Evolutionary conservation across 2,329 filamentous ascomycete genomes (phyloP), one percentile per base, ranked within the genome.

Genomic region (Zelopaecilomyces penicillatus): DNA sequence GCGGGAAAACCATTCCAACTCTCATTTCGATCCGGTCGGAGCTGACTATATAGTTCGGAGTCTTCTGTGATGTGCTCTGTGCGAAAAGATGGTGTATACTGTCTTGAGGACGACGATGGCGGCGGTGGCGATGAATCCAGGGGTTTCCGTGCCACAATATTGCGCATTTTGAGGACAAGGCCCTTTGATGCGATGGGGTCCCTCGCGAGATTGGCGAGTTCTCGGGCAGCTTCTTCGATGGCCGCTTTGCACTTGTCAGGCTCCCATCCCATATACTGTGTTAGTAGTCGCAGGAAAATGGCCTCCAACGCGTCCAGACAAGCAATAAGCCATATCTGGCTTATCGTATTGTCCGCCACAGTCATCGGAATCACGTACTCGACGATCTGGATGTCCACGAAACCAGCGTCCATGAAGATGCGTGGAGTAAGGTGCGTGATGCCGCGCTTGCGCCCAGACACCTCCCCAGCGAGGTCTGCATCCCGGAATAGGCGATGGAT

Each of bases 271-370:
- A 76, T 69, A 39, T 75, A 63, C 50, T 67, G 69, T 1, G 74
- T 79, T 45, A 80, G 63, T 8, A 73, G 63, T 31, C 76, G 66
- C 49, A 80, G 55, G 35, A 63, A 68, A 30, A 62, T 56, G 8
- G 74, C 66, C 55, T 78, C 75, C 30, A 76, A 55, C 3, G 68
- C 67, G 44, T 76, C 73, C 30, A 78, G 60, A 46, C 71, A 67
- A 2, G 68, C 65, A 27, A 77, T 68, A 30, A 78, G 62, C 73
- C 73, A 78, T 40, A 77, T 68, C 50, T 74, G 75, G 35, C 74
- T 73, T 3, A 70, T 69, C 6, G 65, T 67, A 41, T 59, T 60
- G 34, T 70, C 67, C 42, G 70, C 67, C 34, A 69, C 49, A 6
- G 64, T 66, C 30, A 78, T 65, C 4, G 72, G 73, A 31, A 78